phyloP scores from a whole-genome alignment of 208 protist species.

The Phytomonas sp. region DNA sequence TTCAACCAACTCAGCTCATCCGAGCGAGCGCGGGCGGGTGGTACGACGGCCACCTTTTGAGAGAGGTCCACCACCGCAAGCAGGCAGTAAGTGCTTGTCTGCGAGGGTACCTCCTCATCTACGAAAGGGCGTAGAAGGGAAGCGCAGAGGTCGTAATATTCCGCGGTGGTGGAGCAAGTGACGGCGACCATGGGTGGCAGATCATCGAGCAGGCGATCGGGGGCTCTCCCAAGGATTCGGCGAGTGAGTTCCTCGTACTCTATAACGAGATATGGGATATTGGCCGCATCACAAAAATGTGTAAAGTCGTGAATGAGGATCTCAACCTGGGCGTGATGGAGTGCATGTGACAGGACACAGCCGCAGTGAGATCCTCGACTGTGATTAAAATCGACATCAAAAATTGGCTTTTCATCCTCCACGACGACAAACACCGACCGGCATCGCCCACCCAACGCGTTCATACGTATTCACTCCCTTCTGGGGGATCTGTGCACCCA shows the following conservation, averaged over 20 bases:
- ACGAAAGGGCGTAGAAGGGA: neutral
- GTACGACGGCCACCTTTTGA: slow-evolving; percentile 3
- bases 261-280: neutral
- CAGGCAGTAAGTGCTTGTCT: slow-evolving; percentile 11
- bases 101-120: neutral
- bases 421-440: slow-evolving; percentile 26
- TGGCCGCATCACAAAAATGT: slow-evolving; percentile 8
- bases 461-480: slow-evolving; percentile 17
- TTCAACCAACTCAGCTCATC: slow-evolving; percentile 25
- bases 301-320: neutral
- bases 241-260: neutral
- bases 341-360: slow-evolving; percentile 12
- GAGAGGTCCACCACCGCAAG: slow-evolving; percentile 15
- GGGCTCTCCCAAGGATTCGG: neutral
- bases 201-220: neutral
- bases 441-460: slow-evolving; percentile 26
- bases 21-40: neutral
- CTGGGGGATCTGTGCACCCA: neutral
- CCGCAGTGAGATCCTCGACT: slow-evolving; percentile 12
- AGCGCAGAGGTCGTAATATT: neutral
- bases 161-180: neutral
- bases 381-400: neutral
- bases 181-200: neutral
- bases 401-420: neutral
- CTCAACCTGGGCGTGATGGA: neutral